Evolutionary conservation across 2,329 filamentous ascomycete genomes (phyloP).

Genomic region (Peltaster fructicola): DNA sequence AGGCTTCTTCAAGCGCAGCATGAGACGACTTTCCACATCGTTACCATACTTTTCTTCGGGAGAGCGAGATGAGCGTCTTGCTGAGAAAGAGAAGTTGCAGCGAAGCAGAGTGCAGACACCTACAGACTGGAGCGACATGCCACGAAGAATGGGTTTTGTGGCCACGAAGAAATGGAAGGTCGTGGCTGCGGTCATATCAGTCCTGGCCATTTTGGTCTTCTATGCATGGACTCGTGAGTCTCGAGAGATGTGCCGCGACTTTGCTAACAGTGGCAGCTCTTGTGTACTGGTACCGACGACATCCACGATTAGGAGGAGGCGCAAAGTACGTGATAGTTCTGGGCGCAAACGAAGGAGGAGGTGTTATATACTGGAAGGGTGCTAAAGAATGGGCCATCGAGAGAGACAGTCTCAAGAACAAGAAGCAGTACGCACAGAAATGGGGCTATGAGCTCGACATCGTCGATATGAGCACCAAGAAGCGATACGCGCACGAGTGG

Average conservation of each 20-base stretch:
- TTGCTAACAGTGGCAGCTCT: slow-evolving; percentile 29
- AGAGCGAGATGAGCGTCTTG: slow-evolving; percentile 31
- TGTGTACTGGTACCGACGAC: slow-evolving; percentile 48
- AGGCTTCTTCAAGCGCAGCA: slow-evolving; percentile 75
- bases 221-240: too few species aligned
- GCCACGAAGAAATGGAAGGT: too few species aligned
- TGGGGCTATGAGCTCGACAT: slow-evolving; percentile 97
- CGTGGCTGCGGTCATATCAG: too few species aligned
- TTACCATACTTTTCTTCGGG: slow-evolving; percentile 52
- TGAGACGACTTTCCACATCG: slow-evolving; percentile 61
- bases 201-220: too few species aligned
- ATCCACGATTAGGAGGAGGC: slow-evolving; percentile 59
- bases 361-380: slow-evolving; percentile 98
- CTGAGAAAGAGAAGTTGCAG: slow-evolving; percentile 61
- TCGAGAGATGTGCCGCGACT: too few species aligned
- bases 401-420: slow-evolving; percentile 87
- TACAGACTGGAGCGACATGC: too few species aligned
- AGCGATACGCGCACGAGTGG: slow-evolving; percentile 97
- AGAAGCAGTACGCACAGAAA: slow-evolving; percentile 64
- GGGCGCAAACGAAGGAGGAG: slow-evolving; percentile 83
- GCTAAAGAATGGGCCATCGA: slow-evolving; percentile 96
- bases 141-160: too few species aligned
- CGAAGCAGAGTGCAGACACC: slow-evolving; percentile 32
- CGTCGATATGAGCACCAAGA: slow-evolving; percentile 97
- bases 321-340: slow-evolving; percentile 87